Conservation (phyloP, 768 basidiomycete species). For the Agrocybe praecox region DNA sequence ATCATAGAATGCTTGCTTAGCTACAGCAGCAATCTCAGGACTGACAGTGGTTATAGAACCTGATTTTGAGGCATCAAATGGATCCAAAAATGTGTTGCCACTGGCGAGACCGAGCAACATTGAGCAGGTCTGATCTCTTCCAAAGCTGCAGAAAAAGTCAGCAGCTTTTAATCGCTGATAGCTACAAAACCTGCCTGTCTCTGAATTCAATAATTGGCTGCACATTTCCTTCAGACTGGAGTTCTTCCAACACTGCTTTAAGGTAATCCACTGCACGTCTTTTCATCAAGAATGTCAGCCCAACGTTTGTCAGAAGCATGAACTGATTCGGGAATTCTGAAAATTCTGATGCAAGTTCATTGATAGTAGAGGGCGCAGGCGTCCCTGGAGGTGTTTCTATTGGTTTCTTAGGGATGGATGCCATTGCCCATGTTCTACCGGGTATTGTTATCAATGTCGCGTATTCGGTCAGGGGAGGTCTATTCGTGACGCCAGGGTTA, state of each 20-base stretch:
- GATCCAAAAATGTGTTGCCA: slow-evolving; percentile 79
- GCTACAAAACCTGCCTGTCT: slow-evolving; percentile 56
- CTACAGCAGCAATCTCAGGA: slow-evolving; percentile 66
- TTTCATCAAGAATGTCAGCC: slow-evolving; percentile 79
- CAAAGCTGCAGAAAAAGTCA: slow-evolving; percentile 58
- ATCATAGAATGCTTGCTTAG: slow-evolving; percentile 88
- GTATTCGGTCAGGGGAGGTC: slow-evolving; percentile 76
- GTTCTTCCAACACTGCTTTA: slow-evolving; percentile 78
- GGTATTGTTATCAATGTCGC: slow-evolving; percentile 78
- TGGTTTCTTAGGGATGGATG: slow-evolving; percentile 44
- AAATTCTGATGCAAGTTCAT: slow-evolving; percentile 84
- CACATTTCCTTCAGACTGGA: slow-evolving; percentile 73
- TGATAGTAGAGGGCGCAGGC: slow-evolving; percentile 60
- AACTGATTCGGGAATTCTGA: slow-evolving; percentile 77
- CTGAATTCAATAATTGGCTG: slow-evolving; percentile 84
- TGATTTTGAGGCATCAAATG: slow-evolving; percentile 48
- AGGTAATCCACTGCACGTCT: slow-evolving; percentile 86
- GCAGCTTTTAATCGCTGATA: background rate
- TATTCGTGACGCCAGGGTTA: slow-evolving; percentile 32
- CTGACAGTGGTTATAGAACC: slow-evolving; percentile 51
- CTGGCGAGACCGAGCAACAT: slow-evolving; percentile 89
- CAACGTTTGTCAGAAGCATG: slow-evolving; percentile 86
- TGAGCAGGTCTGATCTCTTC: slow-evolving; percentile 88
- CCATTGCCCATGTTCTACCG: slow-evolving; percentile 86
- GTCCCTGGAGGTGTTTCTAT: slow-evolving; percentile 35